phyloP scores from a whole-genome alignment of 1,284 basidiomycete species.

The Cryptococcus jaspeensis region DNA sequence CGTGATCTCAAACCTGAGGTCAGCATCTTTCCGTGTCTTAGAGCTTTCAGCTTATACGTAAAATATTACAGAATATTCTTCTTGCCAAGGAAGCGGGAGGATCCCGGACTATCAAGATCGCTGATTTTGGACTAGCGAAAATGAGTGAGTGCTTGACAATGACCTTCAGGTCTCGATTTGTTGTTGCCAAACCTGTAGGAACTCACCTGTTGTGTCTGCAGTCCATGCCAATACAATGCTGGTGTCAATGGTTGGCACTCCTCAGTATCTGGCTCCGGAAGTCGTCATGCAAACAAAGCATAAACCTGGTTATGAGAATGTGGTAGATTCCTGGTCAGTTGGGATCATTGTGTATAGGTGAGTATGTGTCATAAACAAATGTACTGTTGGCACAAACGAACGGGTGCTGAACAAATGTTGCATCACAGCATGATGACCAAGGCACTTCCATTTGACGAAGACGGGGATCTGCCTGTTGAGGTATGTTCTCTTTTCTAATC shows the following conservation, averaged over 20 bases:
- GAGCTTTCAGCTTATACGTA: constrained; percentile 5
- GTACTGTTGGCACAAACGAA: no score
- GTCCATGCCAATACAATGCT: constrained; percentile 47
- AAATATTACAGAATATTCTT: constrained; percentile 48
- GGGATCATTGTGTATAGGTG: constrained; percentile 90
- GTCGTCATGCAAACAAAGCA: constrained; percentile 69
- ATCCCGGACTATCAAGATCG: constrained; percentile 57
- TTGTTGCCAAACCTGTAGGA: constrained; percentile 11
- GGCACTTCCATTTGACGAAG: constrained; percentile 51
- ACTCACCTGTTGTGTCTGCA: constrained; percentile 8
- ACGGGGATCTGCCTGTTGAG: constrained; percentile 36
- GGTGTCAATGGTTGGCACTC: constrained; percentile 52
- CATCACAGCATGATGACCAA: constrained; percentile 51
- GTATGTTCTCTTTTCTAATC: constrained; percentile 20
- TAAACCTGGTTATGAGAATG: constrained; percentile 69
- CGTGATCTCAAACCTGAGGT: constrained; percentile 90
- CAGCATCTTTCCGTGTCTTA: constrained; percentile 6
- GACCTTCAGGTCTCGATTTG: no score
- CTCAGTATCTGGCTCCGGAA: constrained; percentile 50
- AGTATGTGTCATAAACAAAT: constrained; percentile 26
- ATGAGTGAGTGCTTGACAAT: constrained; percentile 60
- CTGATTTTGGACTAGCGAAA: constrained; percentile 92
- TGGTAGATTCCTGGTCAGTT: constrained; percentile 90
- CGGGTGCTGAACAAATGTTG: constrained; percentile 4
- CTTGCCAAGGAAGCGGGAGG: constrained; percentile 36